Base-by-base conservation (phyloP, 116 monocot species). In the Phalaenopsis hybrid region DNA sequence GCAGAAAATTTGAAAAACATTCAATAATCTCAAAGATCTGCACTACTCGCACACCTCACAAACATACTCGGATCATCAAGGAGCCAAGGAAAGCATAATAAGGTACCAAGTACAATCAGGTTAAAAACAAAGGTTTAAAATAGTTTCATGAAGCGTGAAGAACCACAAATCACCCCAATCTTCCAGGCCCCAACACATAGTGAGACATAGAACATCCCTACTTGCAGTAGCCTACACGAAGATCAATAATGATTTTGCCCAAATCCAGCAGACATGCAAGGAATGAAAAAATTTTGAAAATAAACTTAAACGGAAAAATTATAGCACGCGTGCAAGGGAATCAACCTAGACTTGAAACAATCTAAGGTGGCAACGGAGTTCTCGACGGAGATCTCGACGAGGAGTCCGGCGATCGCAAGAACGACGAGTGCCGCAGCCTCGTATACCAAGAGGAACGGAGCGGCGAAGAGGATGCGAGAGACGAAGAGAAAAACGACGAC, bases 401-500 rank as follows among this genome's bases (percentile, higher is more conserved):
- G 6, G 59, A 92, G 85, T 41, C 81, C 90, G 8, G 88, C 85
- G 63, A 86, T 76, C 51, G 85, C 74, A 82, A 94, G 94, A 63
- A 94, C 74, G 80, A 25, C 70, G 75, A 97, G 86, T 4, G 85
- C 88, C 23, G 55, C 74, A 18, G 89, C 91, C 82, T 96, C 90
- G 84, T 51, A 81, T 67, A 57, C 46, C 73, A 96, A 88, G 74
- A 86, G 75, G 45, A 80, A 18, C 2, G 96, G 91, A 52, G 28
- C 83, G 76, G 91, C 88, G 81, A 81, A 77, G 72, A 91, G 80
- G 43, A 97, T 88, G 75, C 88, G 86, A 57, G 83, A 85, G 77
- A 92, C 78, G 88, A 97, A 97, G 82, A 94, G 86, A 79, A 94
- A 80, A 25, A 97, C 93, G 41, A 97, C 91, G n/a, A n/a, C n/a